Conservation (phyloP, 2,329 filamentous ascomycete genomes). For the Scedosporium aurantiacum region DNA sequence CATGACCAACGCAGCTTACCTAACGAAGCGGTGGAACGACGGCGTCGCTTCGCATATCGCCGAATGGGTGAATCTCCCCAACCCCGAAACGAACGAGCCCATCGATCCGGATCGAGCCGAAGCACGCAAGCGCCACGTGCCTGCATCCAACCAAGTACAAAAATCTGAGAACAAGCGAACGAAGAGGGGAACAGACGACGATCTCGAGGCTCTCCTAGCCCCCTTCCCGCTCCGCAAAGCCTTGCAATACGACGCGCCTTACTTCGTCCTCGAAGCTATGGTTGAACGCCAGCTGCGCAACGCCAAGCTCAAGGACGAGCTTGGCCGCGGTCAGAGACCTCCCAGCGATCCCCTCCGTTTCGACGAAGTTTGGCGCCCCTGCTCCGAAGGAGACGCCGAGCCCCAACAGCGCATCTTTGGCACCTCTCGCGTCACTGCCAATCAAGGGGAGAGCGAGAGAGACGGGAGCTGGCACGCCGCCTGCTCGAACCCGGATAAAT, state of each 20-base stretch:
- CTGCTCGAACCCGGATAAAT: constrained; percentile 23
- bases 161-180: constrained; percentile 10
- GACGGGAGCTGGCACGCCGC: not conserved
- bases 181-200: constrained; percentile 8
- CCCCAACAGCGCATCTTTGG: constrained; percentile 20
- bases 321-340: constrained; percentile 28
- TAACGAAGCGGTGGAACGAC: constrained; percentile 40
- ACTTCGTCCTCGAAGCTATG: constrained; percentile 31
- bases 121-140: constrained; percentile 8
- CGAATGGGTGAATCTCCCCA: constrained; percentile 29
- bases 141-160: constrained; percentile 7
- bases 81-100: constrained; percentile 12
- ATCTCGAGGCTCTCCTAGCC: constrained; percentile 17
- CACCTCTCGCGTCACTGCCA: constrained; percentile 14
- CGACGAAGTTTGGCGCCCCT: constrained; percentile 31
- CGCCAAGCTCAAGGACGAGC: constrained; percentile 28
- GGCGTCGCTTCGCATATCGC: constrained; percentile 27
- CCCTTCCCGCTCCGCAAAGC: constrained; percentile 28
- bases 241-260: constrained; percentile 28
- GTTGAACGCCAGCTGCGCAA: constrained; percentile 35
- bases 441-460: not conserved
- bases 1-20: constrained; percentile 39
- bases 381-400: constrained; percentile 18
- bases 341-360: constrained; percentile 24
- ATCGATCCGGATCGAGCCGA: constrained; percentile 9